Base-by-base conservation (phyloP, 306 rosid genomes). In the Cicer cuneatum region DNA sequence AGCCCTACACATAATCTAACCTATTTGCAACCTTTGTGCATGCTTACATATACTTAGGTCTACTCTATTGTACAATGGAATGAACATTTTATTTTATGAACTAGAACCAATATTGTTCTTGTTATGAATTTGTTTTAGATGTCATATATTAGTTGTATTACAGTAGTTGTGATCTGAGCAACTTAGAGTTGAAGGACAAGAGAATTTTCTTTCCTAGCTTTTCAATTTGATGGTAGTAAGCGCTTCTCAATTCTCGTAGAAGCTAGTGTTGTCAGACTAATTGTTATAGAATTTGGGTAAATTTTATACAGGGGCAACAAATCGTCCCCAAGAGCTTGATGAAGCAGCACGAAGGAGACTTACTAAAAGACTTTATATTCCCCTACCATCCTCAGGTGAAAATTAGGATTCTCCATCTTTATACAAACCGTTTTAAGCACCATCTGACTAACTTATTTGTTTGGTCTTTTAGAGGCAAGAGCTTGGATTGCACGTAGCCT, bases 301-400 rank as follows among this genome's bases (percentile, higher is more conserved):
- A 56, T 66, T 63, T 81, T 73, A 60, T 63, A 39, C 85, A 94
- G 97, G 97, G 67, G 99, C 99, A 57, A 92, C 97, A 46, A 94
- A 94, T 80, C 93, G 96, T 66, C 97, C 99, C 45, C 95, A 92
- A 76, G 99, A 92, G 79, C 97, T 92, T 61, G 99, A 92, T 82
- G 99, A 90, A 87, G 99, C 96, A 60, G 99, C 99, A 52, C 85
- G 97, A 63, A 88, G 99, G 86, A 90, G 96, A 69, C 99, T 92
- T 54, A 83, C 96, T 21, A 94, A 92, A 83, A 80, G 99, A 77
- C 96, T 92, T 8, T 92, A 94, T 57, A 94, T 94, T 29, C 97
- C 99, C 59, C 88, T 94, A 73, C 99, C 97, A 51, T 90, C 93
- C 56, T 61, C 92, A 81, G 96, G 99, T 94, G 63, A 73, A 77